Base-by-base conservation (phyloP, 345 rosid genomes). In the Geranium rotundifolium region DNA sequence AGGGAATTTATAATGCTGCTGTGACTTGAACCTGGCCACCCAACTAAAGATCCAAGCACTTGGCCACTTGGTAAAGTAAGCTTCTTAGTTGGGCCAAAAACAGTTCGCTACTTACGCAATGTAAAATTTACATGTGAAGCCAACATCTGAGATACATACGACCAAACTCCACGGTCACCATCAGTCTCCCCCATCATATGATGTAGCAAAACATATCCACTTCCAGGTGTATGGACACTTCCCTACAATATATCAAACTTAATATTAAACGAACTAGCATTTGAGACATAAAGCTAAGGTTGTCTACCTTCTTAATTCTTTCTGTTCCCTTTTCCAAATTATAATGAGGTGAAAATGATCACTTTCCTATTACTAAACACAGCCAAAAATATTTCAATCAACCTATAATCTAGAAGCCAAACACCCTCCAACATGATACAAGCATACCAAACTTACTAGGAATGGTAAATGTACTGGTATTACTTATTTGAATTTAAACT, bases 111-210 rank as follows among this genome's bases (percentile, higher is more conserved):
- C 3, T 12, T 55, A 6, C 54, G 18, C 27, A 20, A 56, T 62
- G 56, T 39, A 57, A 18, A 68, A 60, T 30, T 57, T 30, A 56
- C 14, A 57, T 7, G 29, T 57, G 56, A 58, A 65, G 50, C 59
- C 17, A 54, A 63, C 58, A 62, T 58, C 56, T 41, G 63, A 34
- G 67, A 74, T 79, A 85, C 96, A 4, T 84, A 89, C 96, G 90
- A 84, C 93, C 93, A 89, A 80, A 89, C 68, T 61, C 88, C 88
- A 70, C 75, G 85, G 66, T 80, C 87, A 60, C 89, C 87, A 67
- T 84, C 84, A 59, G 89, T 80, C 77, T 84, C 96, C 67, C 96
- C 96, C 93, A 89, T 84, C 74, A 89, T 85, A 76, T 89, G 90
- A 81, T 89, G 93, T 63, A 86, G 84, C 76, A 89, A 77, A 62